phyloP scores from a whole-genome alignment of 305 asterid genomes.

The Salvia sclarea region DNA sequence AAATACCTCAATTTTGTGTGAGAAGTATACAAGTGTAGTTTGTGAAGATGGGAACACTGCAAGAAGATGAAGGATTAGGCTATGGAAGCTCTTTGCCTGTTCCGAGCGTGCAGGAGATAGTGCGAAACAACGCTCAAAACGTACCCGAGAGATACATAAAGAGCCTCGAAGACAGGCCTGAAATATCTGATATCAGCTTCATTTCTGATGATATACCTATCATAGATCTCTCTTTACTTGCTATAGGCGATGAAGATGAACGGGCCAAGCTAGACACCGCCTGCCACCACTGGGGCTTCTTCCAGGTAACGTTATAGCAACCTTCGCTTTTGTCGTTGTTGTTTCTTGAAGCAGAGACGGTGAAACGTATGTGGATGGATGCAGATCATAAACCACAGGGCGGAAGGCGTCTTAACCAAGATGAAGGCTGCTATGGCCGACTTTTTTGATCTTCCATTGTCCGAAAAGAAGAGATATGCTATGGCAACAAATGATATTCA shows the following conservation, averaged over 20 bases:
- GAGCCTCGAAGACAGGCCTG: conserved; percentile 38
- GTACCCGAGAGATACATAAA: conserved; percentile 46
- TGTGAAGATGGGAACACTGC: conserved; percentile 31
- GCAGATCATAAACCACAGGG: conserved; percentile 52
- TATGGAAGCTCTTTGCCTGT: conserved; percentile 48
- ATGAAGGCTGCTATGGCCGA: conserved; percentile 36
- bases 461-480: conserved; percentile 47
- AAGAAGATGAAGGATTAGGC: conserved; percentile 36
- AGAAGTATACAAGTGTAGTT: conserved; percentile 1
- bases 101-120: conserved; percentile 55
- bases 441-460: conserved; percentile 50
- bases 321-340: not conserved
- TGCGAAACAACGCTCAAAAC: conserved; percentile 32
- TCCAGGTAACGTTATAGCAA: conserved; percentile 36
- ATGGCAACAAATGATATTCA: conserved; percentile 46
- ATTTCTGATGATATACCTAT: conserved; percentile 38
- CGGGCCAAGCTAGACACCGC: conserved; percentile 43
- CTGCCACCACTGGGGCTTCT: conserved; percentile 59
- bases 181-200: not conserved
- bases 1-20: not conserved
- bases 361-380: not conserved
- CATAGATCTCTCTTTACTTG: conserved; percentile 42
- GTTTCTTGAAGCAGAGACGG: not conserved
- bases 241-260: conserved; percentile 38
- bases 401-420: conserved; percentile 30